Evolutionary conservation across 306 rosid species (phyloP).

Genomic region (Glycine latifolia): DNA sequence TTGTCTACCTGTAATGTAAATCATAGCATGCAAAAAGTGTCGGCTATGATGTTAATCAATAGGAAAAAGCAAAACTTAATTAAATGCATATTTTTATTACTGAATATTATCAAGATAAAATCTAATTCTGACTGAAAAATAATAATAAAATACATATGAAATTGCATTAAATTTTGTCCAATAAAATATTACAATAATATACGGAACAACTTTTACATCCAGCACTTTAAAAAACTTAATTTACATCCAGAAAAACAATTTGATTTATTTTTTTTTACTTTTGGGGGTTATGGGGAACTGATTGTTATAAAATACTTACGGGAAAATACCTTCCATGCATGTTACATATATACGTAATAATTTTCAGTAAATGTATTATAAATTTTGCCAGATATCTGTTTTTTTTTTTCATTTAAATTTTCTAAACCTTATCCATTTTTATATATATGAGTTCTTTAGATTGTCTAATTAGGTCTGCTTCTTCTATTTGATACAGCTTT

Average conservation of each 20-base stretch:
- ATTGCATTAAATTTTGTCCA: neutral
- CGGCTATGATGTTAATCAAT: neutral
- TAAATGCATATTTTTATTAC: neutral
- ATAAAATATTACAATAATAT: neutral
- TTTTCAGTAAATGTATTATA: neutral
- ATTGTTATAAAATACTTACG: neutral
- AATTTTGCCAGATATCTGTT: neutral
- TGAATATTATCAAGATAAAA: neutral
- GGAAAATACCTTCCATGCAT: neutral
- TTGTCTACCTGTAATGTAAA: neutral
- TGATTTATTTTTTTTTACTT: neutral
- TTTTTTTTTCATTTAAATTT: neutral
- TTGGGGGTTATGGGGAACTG: neutral
- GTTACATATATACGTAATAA: neutral
- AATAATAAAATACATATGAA: neutral
- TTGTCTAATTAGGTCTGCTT: neutral
- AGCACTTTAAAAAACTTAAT: neutral
- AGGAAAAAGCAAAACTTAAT: neutral
- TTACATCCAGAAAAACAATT: neutral
- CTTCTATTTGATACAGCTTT: neutral
- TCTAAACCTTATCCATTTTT: neutral
- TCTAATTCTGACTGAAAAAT: neutral
- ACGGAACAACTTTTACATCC: neutral
- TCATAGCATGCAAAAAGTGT: conserved; percentile 5
- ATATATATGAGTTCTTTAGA: neutral